phyloP scores from a whole-genome alignment of 768 basidiomycete genomes.

The Thelephora ganbajun region DNA sequence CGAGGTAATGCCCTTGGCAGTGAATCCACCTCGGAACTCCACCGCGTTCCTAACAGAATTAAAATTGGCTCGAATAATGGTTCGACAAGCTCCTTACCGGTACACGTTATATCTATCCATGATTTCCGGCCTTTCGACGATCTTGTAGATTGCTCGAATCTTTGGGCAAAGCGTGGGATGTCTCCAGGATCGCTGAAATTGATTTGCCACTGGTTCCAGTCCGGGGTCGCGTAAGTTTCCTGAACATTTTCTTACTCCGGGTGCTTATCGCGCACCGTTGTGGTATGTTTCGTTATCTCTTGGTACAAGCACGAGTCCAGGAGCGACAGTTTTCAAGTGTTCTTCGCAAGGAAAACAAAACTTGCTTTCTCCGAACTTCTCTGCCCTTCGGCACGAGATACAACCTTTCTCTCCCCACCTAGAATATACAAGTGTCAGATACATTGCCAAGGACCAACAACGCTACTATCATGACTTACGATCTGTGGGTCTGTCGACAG shows the following conservation, averaged over 20 bases:
- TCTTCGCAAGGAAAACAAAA: conserved; percentile 49
- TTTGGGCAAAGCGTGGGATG: conserved; percentile 45
- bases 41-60: conserved; percentile 29
- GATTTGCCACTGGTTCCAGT: conserved; percentile 32
- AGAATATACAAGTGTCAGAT: not conserved
- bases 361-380: conserved; percentile 41
- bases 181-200: conserved; percentile 62
- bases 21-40: conserved; percentile 48
- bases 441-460: not conserved
- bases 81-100: conserved; percentile 24
- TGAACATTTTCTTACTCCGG: not conserved
- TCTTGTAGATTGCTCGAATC: conserved; percentile 52
- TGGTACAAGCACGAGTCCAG: conserved; percentile 46
- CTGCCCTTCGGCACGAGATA: conserved; percentile 42
- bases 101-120: conserved; percentile 47
- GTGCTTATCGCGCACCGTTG: conserved; percentile 33
- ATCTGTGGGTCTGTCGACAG: too few relatives aligned
- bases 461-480: not conserved
- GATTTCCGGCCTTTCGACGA: conserved; percentile 33
- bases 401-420: conserved; percentile 30
- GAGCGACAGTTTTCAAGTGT: conserved; percentile 39
- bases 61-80: not conserved
- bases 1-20: conserved; percentile 33
- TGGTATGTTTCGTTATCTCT: conserved; percentile 46
- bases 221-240: conserved; percentile 16